These are phyloP conservation scores for Bipolaris sorokiniana DNA, from an alignment of 2,329 filamentous ascomycete genomes.

Conservation along the genomic window DNA sequence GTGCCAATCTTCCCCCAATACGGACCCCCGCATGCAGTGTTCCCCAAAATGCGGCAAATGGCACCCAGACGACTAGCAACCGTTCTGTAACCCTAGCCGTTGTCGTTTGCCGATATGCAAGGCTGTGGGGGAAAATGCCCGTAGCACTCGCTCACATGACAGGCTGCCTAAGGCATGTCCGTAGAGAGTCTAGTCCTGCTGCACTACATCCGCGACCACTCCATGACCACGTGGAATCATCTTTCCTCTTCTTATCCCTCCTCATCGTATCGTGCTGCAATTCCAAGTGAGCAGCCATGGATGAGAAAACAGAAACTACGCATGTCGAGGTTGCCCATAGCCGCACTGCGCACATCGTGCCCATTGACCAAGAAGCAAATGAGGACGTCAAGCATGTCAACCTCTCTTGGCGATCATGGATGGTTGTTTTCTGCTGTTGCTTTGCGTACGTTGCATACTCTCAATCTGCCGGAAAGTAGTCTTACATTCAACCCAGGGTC, in stretches of 20 bases:
- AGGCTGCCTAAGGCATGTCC: conserved; percentile 3
- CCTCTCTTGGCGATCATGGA: conserved; percentile 63
- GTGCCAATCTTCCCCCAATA: conserved; percentile 12
- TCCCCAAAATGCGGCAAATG: conserved; percentile 9
- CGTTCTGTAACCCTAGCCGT: conserved; percentile 3
- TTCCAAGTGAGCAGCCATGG: conserved; percentile 17
- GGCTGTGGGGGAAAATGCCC: conserved; percentile 2
- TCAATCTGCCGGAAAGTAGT: conserved; percentile 15
- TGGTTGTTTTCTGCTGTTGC: conserved; percentile 58
- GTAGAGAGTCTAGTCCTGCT: conserved; percentile 1
- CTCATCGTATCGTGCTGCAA: background rate
- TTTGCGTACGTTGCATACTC: conserved; percentile 46
- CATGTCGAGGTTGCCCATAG: conserved; percentile 23
- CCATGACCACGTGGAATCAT: background rate
- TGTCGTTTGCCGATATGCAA: conserved; percentile 23
- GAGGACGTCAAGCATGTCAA: conserved; percentile 51
- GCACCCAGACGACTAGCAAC: conserved; percentile 9
- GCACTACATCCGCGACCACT: background rate
- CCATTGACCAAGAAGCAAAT: conserved; percentile 37
- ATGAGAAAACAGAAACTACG: conserved; percentile 23
- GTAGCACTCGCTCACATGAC: conserved; percentile 1
- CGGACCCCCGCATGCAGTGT: conserved; percentile 21
- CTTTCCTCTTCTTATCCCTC: background rate
- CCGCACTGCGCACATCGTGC: conserved; percentile 26
- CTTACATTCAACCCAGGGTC: conserved; percentile 40